Conservation (phyloP, 1,284 basidiomycete genomes). For the Ustilago nuda region DNA sequence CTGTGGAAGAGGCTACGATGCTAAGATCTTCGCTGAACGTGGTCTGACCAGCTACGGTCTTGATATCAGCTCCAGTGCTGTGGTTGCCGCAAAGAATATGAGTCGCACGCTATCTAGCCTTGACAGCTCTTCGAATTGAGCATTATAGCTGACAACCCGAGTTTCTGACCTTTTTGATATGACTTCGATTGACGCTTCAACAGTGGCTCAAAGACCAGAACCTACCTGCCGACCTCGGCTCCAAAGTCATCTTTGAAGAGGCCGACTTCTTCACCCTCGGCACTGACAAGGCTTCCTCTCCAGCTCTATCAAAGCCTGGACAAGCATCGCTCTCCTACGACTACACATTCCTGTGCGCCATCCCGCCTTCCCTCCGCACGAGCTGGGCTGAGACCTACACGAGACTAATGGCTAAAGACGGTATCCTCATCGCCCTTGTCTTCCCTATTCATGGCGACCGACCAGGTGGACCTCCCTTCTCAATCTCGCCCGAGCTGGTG, state of each 20-base stretch:
- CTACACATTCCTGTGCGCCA: conserved; percentile 61
- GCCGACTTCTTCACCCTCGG: conserved; percentile 53
- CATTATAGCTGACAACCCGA: not conserved
- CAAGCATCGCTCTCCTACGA: conserved; percentile 47
- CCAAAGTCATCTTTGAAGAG: conserved; percentile 38
- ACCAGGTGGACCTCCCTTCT: conserved; percentile 54
- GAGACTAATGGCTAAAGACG: conserved; percentile 41
- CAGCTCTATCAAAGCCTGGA: conserved; percentile 26
- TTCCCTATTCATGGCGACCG: conserved; percentile 59
- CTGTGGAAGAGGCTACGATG: conserved; percentile 54
- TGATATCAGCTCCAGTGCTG: conserved; percentile 51
- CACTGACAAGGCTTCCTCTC: conserved; percentile 15
- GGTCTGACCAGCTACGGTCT: conserved; percentile 46
- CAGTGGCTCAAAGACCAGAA: conserved; percentile 47
- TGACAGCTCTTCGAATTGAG: too few relatives aligned
- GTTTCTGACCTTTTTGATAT: not conserved
- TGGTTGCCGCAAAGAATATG: conserved; percentile 46
- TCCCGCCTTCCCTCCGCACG: conserved; percentile 47
- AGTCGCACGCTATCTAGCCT: not conserved
- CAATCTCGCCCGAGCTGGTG: conserved; percentile 49
- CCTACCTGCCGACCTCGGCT: conserved; percentile 10
- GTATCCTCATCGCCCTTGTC: conserved; percentile 48
- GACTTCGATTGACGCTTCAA: not conserved
- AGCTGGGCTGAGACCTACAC: conserved; percentile 58
- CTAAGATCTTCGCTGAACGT: conserved; percentile 45